Conservation (phyloP, 306 rosid species). For the Dryas octopetala region DNA sequence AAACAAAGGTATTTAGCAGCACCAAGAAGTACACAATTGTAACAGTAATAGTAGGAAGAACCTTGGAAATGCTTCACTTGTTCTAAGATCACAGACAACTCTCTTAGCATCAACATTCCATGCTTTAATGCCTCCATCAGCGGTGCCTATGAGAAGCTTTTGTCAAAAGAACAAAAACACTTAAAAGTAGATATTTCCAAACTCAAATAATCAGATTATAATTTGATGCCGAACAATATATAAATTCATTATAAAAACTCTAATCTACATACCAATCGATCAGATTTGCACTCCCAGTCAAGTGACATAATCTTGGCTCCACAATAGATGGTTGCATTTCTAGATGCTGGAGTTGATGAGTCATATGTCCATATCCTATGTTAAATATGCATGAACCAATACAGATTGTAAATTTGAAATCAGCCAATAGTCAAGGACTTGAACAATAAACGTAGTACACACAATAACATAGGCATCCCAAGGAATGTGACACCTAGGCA, state of each 20-base stretch:
- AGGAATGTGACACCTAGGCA: neutral
- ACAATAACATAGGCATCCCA: conserved; percentile 17
- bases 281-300: conserved; percentile 98
- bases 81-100: conserved; percentile 92
- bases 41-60: conserved; percentile 30
- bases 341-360: conserved; percentile 78
- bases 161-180: conserved; percentile 38
- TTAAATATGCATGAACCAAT: conserved; percentile 20
- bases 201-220: conserved; percentile 15
- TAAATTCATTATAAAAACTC: conserved; percentile 12
- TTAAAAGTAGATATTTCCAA: conserved; percentile 28
- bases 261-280: conserved; percentile 77
- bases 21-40: conserved; percentile 13
- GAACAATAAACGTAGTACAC: conserved; percentile 1
- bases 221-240: conserved; percentile 21
- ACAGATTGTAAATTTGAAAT: conserved; percentile 19
- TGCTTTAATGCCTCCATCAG: conserved; percentile 89
- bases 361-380: conserved; percentile 95
- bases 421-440: conserved; percentile 14
- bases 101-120: conserved; percentile 98
- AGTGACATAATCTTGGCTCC: conserved; percentile 89
- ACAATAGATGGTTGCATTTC: conserved; percentile 97
- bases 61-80: conserved; percentile 85
- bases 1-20: conserved; percentile 12
- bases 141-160: conserved; percentile 97